These are phyloP conservation scores for Coffea canephora DNA, from an alignment of 257 asterid species.

Conservation along the genomic window DNA sequence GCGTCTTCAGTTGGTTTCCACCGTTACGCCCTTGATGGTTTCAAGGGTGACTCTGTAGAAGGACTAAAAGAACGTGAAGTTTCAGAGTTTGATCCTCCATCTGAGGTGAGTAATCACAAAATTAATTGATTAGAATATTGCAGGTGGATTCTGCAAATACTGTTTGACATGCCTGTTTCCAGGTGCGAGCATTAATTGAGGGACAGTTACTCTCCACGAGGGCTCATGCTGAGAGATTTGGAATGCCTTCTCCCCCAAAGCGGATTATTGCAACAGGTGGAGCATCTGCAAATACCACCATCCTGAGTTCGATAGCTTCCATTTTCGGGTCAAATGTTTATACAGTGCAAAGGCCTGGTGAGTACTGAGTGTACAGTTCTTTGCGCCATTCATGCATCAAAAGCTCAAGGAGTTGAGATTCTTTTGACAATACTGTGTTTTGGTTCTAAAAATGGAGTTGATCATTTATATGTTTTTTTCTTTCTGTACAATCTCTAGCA, in stretches of 20 bases:
- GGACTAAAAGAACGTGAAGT: constrained; percentile 59
- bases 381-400: background rate
- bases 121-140: background rate
- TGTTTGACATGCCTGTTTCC: constrained; percentile 7
- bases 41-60: constrained; percentile 50
- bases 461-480: background rate
- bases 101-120: constrained; percentile 54
- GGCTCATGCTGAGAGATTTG: constrained; percentile 86
- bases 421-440: background rate
- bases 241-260: constrained; percentile 93
- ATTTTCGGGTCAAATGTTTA: constrained; percentile 78
- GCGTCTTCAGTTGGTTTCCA: constrained; percentile 68
- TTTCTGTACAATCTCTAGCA: too few species aligned
- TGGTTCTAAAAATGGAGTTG: background rate
- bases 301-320: constrained; percentile 58
- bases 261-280: constrained; percentile 97
- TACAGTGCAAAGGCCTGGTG: constrained; percentile 76
- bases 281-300: constrained; percentile 69
- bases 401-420: background rate
- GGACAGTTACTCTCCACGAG: constrained; percentile 91
- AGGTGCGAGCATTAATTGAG: constrained; percentile 88
- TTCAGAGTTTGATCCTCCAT: constrained; percentile 63
- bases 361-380: constrained; percentile 6
- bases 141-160: background rate
- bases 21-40: constrained; percentile 61